Evolutionary conservation across 1,139 yeast species (phyloP), one percentile per base, ranked within the genome.

Genomic region (Debaryomycetaceae sp.): DNA sequence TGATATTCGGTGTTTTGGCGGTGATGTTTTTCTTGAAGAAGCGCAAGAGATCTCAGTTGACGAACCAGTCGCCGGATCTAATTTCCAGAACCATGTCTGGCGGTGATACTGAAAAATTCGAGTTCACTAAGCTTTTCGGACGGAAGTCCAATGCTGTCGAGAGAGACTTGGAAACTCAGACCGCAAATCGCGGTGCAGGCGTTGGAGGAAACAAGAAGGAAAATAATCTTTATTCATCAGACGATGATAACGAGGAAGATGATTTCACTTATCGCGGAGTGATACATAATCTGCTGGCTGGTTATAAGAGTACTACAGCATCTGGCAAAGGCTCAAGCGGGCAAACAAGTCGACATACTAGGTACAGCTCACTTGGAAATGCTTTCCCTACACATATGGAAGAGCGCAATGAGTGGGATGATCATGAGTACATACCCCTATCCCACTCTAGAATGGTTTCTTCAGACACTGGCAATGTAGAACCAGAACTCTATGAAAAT

Each of bases 261-360:
- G 79, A 69, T 46, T 74, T 68, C 47, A 69, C 62, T 42, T 74
- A 74, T 55, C 63, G 79, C 39, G 79, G 79, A 8, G 77, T 73
- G n/a, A 27, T 27, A 7, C 8, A 27, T 27, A 27, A 27, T 11
- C 31, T 11, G 8, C 31, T 27, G 31, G 31, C 11, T 27, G 31
- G 31, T 3, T 27, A 27, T 11, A 27, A 27, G 11, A 27, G 31
- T 27, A 64, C 76, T 42, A 72, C 71, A 50, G 48, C 66, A 5
- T 56, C 64, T 4, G 61, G 57, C 8, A 52, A 58, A 11, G 60
- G 58, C 39, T 56, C 65, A 6, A 68, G 63, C 9, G 57, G 52
- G 36, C 58, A 53, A 40, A 47, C 58, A 33, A 46, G 48, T 23
- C 49, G 48, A 11, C 50, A 45, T 46, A 49, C 45, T 37, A 44